phyloP scores from a whole-genome alignment of 2,329 filamentous ascomycete species.

The Ceratocystiopsis sp. region DNA sequence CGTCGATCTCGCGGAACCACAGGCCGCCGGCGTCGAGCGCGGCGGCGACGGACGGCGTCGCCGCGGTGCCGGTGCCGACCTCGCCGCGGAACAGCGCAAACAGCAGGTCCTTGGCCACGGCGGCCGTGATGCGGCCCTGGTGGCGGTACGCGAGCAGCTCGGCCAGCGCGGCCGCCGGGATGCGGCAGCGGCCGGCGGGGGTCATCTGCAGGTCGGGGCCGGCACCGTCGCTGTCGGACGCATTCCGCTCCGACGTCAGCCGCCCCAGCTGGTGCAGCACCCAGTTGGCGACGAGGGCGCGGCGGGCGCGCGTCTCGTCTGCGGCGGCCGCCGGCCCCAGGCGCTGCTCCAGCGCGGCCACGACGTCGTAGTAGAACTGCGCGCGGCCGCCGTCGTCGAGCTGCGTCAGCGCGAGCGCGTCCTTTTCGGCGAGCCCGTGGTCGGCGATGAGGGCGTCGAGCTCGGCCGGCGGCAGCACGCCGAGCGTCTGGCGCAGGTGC shows the following conservation, averaged over 20 bases:
- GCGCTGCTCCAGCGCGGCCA: constrained; percentile 26
- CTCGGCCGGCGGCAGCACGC: constrained; percentile 55
- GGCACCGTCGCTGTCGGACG: constrained; percentile 2
- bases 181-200: constrained; percentile 29
- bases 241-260: constrained; percentile 33
- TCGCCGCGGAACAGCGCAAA: constrained; percentile 33
- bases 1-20: constrained; percentile 36
- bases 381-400: constrained; percentile 64
- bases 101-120: constrained; percentile 41
- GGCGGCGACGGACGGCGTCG: constrained; percentile 17
- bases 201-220: constrained; percentile 16
- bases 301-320: constrained; percentile 15
- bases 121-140: constrained; percentile 32
- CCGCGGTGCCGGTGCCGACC: constrained; percentile 12
- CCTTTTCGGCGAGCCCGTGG: constrained; percentile 60
- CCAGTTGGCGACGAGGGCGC: constrained; percentile 40
- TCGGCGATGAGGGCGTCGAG: constrained; percentile 41
- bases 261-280: constrained; percentile 61
- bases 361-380: constrained; percentile 62
- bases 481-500: constrained; percentile 45
- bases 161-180: constrained; percentile 30
- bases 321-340: not conserved
- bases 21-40: constrained; percentile 29
- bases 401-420: constrained; percentile 63
- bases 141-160: constrained; percentile 33